Percentiles rank a stretch among this genome's conserved stretches.
phyloP scores from a whole-genome alignment of 208 protist species.

The Lotmaria passim region DNA sequence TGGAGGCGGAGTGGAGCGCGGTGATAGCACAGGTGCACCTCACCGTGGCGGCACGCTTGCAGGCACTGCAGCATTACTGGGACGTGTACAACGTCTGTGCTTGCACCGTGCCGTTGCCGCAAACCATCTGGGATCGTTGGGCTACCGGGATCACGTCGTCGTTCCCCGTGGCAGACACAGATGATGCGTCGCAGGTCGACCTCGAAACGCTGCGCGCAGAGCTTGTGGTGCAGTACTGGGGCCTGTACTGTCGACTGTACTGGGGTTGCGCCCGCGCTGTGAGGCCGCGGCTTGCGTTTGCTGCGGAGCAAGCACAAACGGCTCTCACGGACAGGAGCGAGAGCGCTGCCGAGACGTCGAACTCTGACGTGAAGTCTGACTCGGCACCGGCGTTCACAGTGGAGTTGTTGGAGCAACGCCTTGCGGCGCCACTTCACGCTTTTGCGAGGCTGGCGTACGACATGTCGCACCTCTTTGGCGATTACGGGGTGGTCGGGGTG shows the following conservation, averaged over 20 bases:
- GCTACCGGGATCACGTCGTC: slow-evolving; percentile 12
- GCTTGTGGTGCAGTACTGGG: slow-evolving; percentile 16
- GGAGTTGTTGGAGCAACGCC: slow-evolving; percentile 4
- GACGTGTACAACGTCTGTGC: slow-evolving; percentile 36
- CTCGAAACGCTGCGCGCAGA: slow-evolving; percentile 17
- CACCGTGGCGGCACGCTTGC: slow-evolving; percentile 1
- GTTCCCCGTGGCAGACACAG: not conserved
- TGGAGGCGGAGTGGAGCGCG: slow-evolving; percentile 21
- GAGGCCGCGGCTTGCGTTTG: slow-evolving; percentile 20
- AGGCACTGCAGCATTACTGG: slow-evolving; percentile 47
- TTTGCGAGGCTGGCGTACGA: slow-evolving; percentile 51
- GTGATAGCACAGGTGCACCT: not conserved
- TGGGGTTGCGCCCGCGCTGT: slow-evolving; percentile 18
- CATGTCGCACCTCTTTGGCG: slow-evolving; percentile 54
- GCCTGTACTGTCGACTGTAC: slow-evolving; percentile 14
- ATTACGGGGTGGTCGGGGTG: slow-evolving; percentile 46
- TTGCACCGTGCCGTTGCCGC: slow-evolving; percentile 34
- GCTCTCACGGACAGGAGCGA: not conserved
- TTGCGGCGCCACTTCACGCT: slow-evolving; percentile 32
- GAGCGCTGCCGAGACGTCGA: not conserved
- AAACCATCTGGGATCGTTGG: slow-evolving; percentile 8
- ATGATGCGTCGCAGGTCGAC: not conserved
- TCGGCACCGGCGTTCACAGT: not conserved
- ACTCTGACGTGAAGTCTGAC: too few species aligned
- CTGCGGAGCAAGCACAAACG: slow-evolving; percentile 9